phyloP scores from a whole-genome alignment of 2,329 filamentous ascomycete species.

The Plectosphaerella cucumerina region DNA sequence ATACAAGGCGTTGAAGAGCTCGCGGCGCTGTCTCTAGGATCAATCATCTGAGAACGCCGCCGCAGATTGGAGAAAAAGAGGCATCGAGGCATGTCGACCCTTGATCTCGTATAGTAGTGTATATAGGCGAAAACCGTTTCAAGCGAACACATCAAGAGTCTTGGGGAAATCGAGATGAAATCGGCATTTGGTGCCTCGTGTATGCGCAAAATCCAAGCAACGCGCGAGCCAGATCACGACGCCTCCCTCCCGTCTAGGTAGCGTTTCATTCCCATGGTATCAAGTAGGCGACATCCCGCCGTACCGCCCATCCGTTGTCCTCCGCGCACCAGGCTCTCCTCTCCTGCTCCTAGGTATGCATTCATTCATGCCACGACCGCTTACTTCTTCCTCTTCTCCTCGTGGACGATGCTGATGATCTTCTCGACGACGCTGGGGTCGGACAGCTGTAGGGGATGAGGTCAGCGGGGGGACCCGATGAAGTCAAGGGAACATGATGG shows the following conservation, averaged over 20 bases:
- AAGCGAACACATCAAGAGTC: no score
- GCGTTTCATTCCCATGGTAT: background rate
- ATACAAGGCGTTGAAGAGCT: no score
- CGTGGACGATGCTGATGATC: conserved; percentile 80
- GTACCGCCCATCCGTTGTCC: background rate
- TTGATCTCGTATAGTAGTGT: no score
- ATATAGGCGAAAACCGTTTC: no score
- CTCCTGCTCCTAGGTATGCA: background rate
- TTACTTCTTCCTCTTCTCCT: conserved; percentile 50
- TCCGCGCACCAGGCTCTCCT: background rate
- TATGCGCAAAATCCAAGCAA: no score
- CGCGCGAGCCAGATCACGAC: no score
- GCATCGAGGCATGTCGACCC: no score
- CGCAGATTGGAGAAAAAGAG: no score
- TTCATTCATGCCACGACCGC: background rate
- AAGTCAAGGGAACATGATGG: conserved; percentile 3
- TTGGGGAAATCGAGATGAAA: no score
- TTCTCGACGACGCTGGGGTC: conserved; percentile 85
- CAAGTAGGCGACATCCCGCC: background rate
- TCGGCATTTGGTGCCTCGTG: no score
- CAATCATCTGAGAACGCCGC: no score
- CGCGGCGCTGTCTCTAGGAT: no score
- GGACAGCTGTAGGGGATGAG: conserved; percentile 58
- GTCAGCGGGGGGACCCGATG: background rate
- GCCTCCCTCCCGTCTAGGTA: background rate